A percentile compares a stretch with the other conserved stretches of the same genome.
phyloP scores from a whole-genome alignment of 108 stramenopile species.

The Skeletonema tropicum region DNA sequence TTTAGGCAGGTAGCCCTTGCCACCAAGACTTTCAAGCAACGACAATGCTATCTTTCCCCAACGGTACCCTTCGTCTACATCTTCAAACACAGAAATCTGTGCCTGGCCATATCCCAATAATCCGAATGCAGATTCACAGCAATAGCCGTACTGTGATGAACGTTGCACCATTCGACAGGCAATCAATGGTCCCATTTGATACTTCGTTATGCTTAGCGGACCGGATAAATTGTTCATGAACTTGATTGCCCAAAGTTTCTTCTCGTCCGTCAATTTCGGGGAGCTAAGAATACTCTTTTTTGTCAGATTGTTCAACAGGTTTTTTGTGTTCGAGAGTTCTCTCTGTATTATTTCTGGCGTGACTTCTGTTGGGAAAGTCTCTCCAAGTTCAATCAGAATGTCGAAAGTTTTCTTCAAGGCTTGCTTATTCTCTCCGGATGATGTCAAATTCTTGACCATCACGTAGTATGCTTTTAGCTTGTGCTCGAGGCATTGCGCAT shows the following conservation, averaged over 20 bases:
- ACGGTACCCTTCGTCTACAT: conserved; percentile 22
- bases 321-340: conserved; percentile 3
- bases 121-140: conserved; percentile 23
- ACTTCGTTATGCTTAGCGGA: background rate
- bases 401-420: background rate
- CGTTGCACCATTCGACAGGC: conserved; percentile 30
- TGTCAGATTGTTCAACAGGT: background rate
- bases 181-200: conserved; percentile 1
- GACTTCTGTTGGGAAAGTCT: background rate
- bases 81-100: conserved; percentile 15
- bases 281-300: background rate
- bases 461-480: background rate
- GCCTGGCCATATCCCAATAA: conserved; percentile 13
- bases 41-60: conserved; percentile 26
- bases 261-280: conserved; percentile 5
- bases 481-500: background rate
- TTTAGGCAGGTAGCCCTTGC: background rate
- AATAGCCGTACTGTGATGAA: conserved; percentile 23
- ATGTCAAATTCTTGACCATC: background rate
- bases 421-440: background rate
- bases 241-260: conserved; percentile 3
- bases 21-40: conserved; percentile 8
- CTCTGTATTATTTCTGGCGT: background rate
- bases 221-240: conserved; percentile 3
- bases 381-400: background rate